Conservation (phyloP, 1,284 basidiomycete genomes). For the Ganoderma lucidum region DNA sequence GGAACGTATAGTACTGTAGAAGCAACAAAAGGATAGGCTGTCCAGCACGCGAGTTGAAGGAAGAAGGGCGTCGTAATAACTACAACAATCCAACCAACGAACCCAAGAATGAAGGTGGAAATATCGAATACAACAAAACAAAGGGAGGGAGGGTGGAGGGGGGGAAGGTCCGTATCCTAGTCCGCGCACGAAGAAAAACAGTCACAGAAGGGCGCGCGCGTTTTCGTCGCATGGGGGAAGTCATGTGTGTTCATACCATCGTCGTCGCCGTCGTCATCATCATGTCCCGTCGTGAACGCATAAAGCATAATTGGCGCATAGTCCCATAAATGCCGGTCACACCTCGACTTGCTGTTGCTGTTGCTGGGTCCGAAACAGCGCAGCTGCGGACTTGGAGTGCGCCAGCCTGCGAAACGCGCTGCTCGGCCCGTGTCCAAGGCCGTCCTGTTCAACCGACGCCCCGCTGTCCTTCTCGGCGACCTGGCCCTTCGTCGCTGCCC, state of each 20-base stretch:
- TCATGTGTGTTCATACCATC: conserved; percentile 26
- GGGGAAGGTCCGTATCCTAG: conserved; percentile 30
- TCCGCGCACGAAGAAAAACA: conserved; percentile 19
- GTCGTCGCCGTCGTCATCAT: conserved; percentile 19
- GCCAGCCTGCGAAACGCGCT: conserved; percentile 46
- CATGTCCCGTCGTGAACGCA: conserved; percentile 15
- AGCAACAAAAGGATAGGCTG: conserved; percentile 35
- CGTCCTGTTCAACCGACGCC: conserved; percentile 38
- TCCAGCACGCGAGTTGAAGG: conserved; percentile 35
- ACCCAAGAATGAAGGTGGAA: conserved; percentile 7
- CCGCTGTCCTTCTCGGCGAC: conserved; percentile 43
- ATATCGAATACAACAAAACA: conserved; percentile 3
- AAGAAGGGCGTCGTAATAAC: conserved; percentile 6
- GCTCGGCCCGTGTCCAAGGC: conserved; percentile 36
- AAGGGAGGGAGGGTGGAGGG: not conserved
- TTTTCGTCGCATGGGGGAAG: conserved; percentile 12
- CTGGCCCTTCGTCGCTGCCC: conserved; percentile 61
- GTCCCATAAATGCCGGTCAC: conserved; percentile 23
- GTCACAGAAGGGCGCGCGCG: conserved; percentile 18
- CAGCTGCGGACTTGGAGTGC: conserved; percentile 50
- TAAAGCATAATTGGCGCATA: conserved; percentile 16
- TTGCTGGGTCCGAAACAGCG: conserved; percentile 48
- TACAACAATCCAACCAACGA: conserved; percentile 20
- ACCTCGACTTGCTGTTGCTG: conserved; percentile 24
- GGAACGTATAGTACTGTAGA: conserved; percentile 15